A percentile compares a stretch with the other conserved stretches of the same genome.
Evolutionary conservation across 2,329 filamentous ascomycete genomes (phyloP).

Genomic region (Phyllosticta citrichinensis): DNA sequence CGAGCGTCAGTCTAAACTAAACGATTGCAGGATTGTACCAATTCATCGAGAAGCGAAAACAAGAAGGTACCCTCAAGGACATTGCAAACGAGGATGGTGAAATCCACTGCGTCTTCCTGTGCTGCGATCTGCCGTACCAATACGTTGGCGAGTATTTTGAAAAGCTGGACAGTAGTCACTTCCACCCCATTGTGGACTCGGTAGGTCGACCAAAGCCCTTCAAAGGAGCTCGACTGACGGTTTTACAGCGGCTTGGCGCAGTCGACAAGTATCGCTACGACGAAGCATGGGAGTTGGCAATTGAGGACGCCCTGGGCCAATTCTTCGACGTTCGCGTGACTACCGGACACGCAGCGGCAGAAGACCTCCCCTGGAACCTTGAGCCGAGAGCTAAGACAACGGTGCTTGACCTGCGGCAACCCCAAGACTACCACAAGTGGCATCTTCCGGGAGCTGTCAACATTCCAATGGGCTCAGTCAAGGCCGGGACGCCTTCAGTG

Average conservation of each 20-base stretch:
- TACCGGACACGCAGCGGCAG: neutral
- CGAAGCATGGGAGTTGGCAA: constrained; percentile 5
- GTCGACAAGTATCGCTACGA: constrained; percentile 11
- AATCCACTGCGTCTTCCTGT: constrained; percentile 49
- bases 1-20: neutral
- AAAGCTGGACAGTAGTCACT: constrained; percentile 40
- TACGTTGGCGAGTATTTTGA: constrained; percentile 52
- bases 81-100: constrained; percentile 37
- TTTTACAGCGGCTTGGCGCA: constrained; percentile 11
- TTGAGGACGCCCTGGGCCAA: constrained; percentile 14
- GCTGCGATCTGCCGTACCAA: constrained; percentile 55
- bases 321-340: constrained; percentile 1
- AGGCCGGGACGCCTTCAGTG: constrained; percentile 30
- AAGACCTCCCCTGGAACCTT: neutral
- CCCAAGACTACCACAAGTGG: constrained; percentile 33
- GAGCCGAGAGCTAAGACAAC: neutral
- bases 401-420: constrained; percentile 16
- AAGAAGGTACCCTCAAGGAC: constrained; percentile 33
- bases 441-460: constrained; percentile 26
- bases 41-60: constrained; percentile 41
- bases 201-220: constrained; percentile 17
- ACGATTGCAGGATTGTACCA: constrained; percentile 32
- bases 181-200: constrained; percentile 41
- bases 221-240: constrained; percentile 11
- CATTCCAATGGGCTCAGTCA: constrained; percentile 28